A percentile compares a stretch with the other conserved stretches of the same genome.
Conservation (phyloP, 768 basidiomycete species). For the Hericium coralloides region DNA sequence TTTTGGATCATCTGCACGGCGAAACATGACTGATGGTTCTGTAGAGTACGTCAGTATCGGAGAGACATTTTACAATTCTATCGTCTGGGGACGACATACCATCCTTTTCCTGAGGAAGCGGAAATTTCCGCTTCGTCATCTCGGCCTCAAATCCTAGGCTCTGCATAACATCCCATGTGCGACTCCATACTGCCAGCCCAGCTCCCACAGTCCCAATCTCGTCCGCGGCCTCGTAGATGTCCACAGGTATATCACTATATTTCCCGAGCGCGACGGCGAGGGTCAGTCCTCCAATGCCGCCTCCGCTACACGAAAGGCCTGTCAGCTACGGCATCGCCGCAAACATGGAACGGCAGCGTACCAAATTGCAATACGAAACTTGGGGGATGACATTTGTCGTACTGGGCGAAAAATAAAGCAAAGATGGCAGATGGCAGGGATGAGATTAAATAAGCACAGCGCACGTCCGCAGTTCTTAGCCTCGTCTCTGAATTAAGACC, state of each 20-base stretch:
- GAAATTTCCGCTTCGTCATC: not conserved
- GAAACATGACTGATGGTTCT: not conserved
- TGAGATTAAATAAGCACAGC: no score
- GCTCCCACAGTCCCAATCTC: constrained; percentile 31
- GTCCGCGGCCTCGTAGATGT: constrained; percentile 34
- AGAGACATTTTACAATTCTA: no score
- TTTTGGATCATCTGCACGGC: not conserved
- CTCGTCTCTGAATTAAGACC: no score
- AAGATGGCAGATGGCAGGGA: no score
- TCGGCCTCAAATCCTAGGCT: constrained; percentile 29
- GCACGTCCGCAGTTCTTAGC: no score
- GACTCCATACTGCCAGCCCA: constrained; percentile 37
- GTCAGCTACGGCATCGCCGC: not conserved
- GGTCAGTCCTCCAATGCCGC: not conserved
- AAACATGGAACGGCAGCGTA: not conserved
- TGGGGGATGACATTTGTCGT: not conserved
- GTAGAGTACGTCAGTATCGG: not conserved
- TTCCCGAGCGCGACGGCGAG: not conserved
- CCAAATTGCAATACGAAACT: not conserved
- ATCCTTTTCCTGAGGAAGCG: not conserved
- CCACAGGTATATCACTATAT: not conserved
- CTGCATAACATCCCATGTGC: constrained; percentile 37
- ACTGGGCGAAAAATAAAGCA: no score
- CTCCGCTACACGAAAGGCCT: not conserved
- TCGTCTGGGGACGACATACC: not conserved